Evolutionary conservation across 2,329 filamentous ascomycete species (phyloP).

Genomic region (Thermoascus crustaceus): DNA sequence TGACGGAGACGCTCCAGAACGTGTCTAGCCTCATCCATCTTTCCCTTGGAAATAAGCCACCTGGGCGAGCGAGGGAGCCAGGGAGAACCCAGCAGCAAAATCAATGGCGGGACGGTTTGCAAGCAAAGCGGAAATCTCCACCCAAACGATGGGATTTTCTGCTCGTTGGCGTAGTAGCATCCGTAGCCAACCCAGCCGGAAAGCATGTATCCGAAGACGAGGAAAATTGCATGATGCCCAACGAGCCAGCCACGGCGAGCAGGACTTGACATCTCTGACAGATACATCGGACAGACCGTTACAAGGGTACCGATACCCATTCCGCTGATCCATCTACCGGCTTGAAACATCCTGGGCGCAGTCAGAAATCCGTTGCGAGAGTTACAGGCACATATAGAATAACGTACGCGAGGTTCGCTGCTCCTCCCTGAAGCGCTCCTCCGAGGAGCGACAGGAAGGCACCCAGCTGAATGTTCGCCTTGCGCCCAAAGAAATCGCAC

Average conservation of each 20-base stretch:
- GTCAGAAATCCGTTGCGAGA: slow-evolving; percentile 5
- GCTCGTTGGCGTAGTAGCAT: slow-evolving; percentile 36
- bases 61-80: slow-evolving; percentile 42
- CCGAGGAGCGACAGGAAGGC: slow-evolving; percentile 38
- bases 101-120: slow-evolving; percentile 32
- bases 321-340: slow-evolving; percentile 36
- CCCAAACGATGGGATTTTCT: slow-evolving; percentile 30
- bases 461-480: slow-evolving; percentile 41
- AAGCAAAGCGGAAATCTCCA: slow-evolving; percentile 41
- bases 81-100: slow-evolving; percentile 33
- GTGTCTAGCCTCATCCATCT: slow-evolving; percentile 37
- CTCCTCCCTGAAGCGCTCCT: slow-evolving; percentile 40
- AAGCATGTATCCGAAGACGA: slow-evolving; percentile 42
- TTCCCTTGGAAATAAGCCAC: slow-evolving; percentile 43
- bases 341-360: slow-evolving; percentile 35
- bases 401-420: slow-evolving; percentile 35
- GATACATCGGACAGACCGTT: slow-evolving; percentile 39
- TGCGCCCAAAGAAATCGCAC: slow-evolving; percentile 37
- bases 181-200: slow-evolving; percentile 39
- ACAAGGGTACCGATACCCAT: slow-evolving; percentile 37
- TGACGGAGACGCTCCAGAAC: slow-evolving; percentile 36
- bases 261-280: slow-evolving; percentile 36
- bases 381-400: not conserved
- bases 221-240: slow-evolving; percentile 40
- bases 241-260: slow-evolving; percentile 38